These are phyloP conservation scores for Kwoniella botswanensis DNA, from an alignment of 768 basidiomycete genomes.

Conservation along the genomic window DNA sequence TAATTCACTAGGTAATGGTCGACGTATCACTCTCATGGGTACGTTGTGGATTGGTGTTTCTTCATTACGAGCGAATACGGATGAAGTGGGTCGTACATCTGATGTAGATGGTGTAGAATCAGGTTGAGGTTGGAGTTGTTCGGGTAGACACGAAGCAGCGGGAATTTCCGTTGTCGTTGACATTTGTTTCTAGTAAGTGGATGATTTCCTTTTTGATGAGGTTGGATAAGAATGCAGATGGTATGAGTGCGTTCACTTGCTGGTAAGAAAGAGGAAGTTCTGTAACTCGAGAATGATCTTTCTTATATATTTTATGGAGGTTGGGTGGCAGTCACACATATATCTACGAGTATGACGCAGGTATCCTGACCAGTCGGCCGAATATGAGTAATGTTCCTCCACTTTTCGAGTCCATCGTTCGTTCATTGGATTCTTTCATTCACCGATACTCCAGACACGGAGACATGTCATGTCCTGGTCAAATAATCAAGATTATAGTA, in stretches of 20 bases:
- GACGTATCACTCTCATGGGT: slow-evolving; percentile 55
- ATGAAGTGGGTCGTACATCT: slow-evolving; percentile 29
- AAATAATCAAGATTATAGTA: too few relatives aligned
- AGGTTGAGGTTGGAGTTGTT: slow-evolving; percentile 5
- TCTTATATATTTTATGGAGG: too few relatives aligned
- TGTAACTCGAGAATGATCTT: too few relatives aligned
- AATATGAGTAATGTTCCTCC: neutral
- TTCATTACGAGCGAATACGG: slow-evolving; percentile 33
- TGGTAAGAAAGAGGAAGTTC: too few relatives aligned
- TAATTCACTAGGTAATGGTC: slow-evolving; percentile 56
- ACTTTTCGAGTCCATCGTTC: slow-evolving; percentile 5
- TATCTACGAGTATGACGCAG: neutral
- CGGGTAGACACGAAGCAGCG: slow-evolving; percentile 1
- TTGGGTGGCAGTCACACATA: neutral
- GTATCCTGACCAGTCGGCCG: neutral
- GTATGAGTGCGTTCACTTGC: neutral
- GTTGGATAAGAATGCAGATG: neutral
- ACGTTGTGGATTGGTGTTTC: slow-evolving; percentile 45
- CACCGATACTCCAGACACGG: neutral
- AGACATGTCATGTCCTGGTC: too few relatives aligned
- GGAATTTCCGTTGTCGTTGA: neutral
- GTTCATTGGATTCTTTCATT: neutral
- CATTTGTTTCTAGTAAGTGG: neutral
- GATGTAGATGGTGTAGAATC: neutral
- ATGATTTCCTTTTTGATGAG: neutral